Evolutionary conservation across 2,329 filamentous ascomycete genomes (phyloP), one percentile per base, ranked within the genome.

Genomic region (Cytospora piceae): DNA sequence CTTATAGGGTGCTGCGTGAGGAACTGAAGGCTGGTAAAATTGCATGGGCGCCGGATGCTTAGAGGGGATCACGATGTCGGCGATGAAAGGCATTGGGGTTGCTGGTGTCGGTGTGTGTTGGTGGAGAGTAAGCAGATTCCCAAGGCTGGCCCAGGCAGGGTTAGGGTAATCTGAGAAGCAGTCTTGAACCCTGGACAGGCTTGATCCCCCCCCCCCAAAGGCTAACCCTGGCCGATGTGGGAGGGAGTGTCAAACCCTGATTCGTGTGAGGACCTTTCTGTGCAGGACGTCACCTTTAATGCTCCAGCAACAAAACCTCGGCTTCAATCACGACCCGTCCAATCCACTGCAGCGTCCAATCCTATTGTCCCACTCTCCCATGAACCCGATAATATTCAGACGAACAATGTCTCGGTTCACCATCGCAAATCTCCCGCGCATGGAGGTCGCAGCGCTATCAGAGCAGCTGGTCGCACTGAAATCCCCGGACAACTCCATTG

Each of bases 391-490:
- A 11, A 49, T 63, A 17, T 37, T 68, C 22, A 60, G 56, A 54
- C 61, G 66, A 54, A 58, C n/a, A 31, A 68, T 68, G 66, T 68
- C 66, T 56, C 61, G 66, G 15, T 68, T 68, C 29, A 68, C 63
- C 15, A 82, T 94, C 63, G 81, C 85, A 49, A 83, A 78, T 55
- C 83, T 96, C 39, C 80, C 85, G 71, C 88, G 87, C 74, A 88
- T 96, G 72, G 84, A 85, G 12, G 88, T 89, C 42, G 82, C 90
- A 69, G 79, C 83, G n/a, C 87, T 96, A 61, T 87, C 90, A 0
- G 78, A 85, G 24, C 81, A 87, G 59, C 83, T 94, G 20, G 82
- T 88, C 29, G 80, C 82, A 17, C 79, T 82, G 71, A 77, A 80
- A 61, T 73, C 76, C 58, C 71, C 73, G 34, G 70, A 74, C 59